Evolutionary conservation across 495 filamentous ascomycete species (phyloP).

Genomic region (Neurospora sp.): DNA sequence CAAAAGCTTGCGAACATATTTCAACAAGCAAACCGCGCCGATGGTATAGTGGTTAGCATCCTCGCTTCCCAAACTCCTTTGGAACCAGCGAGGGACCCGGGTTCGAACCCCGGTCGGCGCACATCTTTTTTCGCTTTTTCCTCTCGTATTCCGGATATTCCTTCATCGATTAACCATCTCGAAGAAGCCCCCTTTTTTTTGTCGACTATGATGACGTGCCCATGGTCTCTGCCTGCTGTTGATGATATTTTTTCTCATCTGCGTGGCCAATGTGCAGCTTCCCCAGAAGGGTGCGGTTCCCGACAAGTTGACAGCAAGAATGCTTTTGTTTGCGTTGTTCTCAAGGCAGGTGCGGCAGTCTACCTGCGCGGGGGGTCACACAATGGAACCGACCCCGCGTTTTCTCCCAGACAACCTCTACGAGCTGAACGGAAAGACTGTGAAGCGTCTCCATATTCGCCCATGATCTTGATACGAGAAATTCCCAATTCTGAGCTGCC

Average conservation of each 20-base stretch:
- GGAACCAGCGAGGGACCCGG: not conserved
- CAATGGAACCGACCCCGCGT: not conserved
- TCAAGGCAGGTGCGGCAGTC: not conserved
- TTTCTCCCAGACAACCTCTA: not conserved
- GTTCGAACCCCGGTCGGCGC: not conserved
- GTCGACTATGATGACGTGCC: not conserved
- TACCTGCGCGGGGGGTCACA: not conserved
- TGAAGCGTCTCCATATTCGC: not conserved
- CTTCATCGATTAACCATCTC: not conserved
- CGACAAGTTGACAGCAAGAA: not conserved
- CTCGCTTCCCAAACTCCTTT: not conserved
- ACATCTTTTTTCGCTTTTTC: not conserved
- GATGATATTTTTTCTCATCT: not conserved
- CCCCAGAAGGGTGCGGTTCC: not conserved
- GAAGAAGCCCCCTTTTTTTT: not conserved
- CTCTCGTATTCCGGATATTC: not conserved
- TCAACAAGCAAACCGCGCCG: not conserved
- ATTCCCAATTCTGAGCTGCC: not conserved
- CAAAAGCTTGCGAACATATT: too few relatives aligned
- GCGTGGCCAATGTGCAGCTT: not conserved
- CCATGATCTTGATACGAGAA: not conserved
- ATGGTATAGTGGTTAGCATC: slow-evolving; percentile 1
- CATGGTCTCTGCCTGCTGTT: not conserved
- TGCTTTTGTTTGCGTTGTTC: not conserved
- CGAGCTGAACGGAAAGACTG: not conserved